phyloP scores from a whole-genome alignment of 225 moss, liverwort and hornwort species.

The Marchantia paleacea region DNA sequence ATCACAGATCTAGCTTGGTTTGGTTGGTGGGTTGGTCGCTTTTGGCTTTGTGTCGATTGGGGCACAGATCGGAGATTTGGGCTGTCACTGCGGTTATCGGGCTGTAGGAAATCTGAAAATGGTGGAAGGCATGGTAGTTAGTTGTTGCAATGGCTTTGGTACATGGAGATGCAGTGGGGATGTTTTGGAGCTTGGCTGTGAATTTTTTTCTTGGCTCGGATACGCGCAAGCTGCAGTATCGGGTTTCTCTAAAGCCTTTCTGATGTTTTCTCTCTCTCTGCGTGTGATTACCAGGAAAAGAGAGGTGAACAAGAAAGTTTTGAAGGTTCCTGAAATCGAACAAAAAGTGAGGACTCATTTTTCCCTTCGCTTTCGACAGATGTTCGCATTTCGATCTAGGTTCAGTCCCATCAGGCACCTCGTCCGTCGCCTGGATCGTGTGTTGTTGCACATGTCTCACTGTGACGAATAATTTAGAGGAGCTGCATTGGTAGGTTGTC shows the following conservation, averaged over 20 bases:
- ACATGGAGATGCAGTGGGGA: not conserved
- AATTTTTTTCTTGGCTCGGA: not conserved
- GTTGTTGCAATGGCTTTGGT: not conserved
- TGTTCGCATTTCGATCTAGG: not conserved
- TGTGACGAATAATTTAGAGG: not conserved
- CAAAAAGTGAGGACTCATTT: constrained; percentile 61
- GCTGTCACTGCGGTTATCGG: not conserved
- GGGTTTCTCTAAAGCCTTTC: not conserved
- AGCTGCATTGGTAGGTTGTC: not conserved
- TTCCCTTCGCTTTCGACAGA: not conserved
- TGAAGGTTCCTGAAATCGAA: constrained; percentile 98
- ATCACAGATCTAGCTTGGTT: constrained; percentile 7
- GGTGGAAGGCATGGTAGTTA: not conserved
- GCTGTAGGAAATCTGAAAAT: not conserved
- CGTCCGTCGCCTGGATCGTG: not conserved
- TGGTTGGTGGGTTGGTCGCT: not conserved
- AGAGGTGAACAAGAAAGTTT: constrained; percentile 99
- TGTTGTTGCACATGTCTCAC: not conserved
- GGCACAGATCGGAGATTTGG: not conserved
- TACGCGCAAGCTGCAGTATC: not conserved
- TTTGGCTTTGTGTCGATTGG: not conserved
- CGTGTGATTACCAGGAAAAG: constrained; percentile 65
- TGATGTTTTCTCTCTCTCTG: not conserved
- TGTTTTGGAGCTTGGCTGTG: not conserved
- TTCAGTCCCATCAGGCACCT: not conserved